Base-by-base conservation (phyloP, 31 red algal species). In the Asparagopsis taxiformis region DNA sequence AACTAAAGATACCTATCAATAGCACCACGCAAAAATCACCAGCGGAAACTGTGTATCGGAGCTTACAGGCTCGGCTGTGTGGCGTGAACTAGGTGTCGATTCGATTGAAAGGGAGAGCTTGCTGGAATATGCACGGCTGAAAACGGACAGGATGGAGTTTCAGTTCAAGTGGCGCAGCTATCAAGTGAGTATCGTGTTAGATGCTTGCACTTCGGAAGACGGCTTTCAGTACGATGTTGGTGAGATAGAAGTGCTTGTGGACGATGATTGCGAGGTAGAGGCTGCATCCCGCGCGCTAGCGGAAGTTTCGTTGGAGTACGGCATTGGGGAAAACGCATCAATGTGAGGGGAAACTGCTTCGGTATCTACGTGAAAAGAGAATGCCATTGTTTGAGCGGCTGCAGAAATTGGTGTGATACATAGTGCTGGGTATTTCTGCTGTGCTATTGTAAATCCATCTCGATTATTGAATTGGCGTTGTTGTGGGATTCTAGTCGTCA, bases 141-240 rank as follows among this genome's bases (percentile, higher is more conserved):
- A 26, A 0, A 68, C 64, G 4, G 19, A 50, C 35, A 41, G 64
- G 30, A 44, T 19, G 49, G 30, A 50, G 41, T 3, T 49, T 4
- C 41, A 68, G 4, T n/a, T 5, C 34, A 10, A 22, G 7, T 19
- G 7, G 37, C 22, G 49, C 7, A 17, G 20, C 11, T 6, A 17
- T 19, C 37, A 68, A 44, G 8, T 68, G 11, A 19, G 17, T 8
- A 31, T 68, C 30, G 64, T 68, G 15, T 23, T 68, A 13, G 64
- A 50, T 28, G 19, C 41, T 68, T 68, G 41, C 30, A 8, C 34
- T 20, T 17, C 32, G 41, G 20, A 36, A 6, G 0, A 46, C 30
- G 64, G 64, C 3, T 68, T 68, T 50, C 34, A 28, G 19, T 68
- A 68, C 30, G 49, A 31, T 48, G 20, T 68, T 44, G 41, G 41